A percentile compares a stretch with the other conserved stretches of the same genome.
These are phyloP conservation scores for Rubia yunnanensis DNA, from an alignment of 257 asterid genomes.

Conservation along the genomic window DNA sequence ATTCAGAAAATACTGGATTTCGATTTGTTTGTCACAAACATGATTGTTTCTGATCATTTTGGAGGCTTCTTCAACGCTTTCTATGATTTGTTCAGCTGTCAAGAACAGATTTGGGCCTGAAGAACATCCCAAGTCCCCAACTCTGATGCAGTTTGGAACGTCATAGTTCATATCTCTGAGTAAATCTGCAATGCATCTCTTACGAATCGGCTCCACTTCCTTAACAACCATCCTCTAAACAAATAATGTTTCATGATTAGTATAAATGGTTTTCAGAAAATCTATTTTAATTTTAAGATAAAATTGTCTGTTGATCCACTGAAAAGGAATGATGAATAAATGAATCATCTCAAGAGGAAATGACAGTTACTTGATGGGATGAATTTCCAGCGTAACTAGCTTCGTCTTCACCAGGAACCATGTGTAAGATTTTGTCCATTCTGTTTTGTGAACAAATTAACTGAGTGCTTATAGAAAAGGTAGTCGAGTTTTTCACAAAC, in stretches of 20 bases:
- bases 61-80: neutral
- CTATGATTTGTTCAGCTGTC: neutral
- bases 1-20: constrained; percentile 3
- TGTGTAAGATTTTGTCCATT: constrained; percentile 1
- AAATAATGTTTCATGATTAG: too few species aligned
- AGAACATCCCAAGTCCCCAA: constrained; percentile 16
- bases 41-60: neutral
- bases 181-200: neutral
- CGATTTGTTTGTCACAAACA: too few species aligned
- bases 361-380: constrained; percentile 7
- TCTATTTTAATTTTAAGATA: too few species aligned
- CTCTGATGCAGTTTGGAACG: neutral
- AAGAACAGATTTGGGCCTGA: constrained; percentile 16
- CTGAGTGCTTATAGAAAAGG: too few species aligned
- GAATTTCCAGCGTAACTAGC: constrained; percentile 15
- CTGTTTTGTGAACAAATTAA: too few species aligned
- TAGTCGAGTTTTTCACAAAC: too few species aligned
- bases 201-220: neutral
- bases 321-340: too few species aligned
- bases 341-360: too few species aligned
- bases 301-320: too few species aligned
- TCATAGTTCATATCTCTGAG: neutral
- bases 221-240: neutral
- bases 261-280: too few species aligned
- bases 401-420: constrained; percentile 8